These are phyloP conservation scores for Monosporascus ibericus DNA, from an alignment of 2,329 filamentous ascomycete genomes.

Conservation along the genomic window DNA sequence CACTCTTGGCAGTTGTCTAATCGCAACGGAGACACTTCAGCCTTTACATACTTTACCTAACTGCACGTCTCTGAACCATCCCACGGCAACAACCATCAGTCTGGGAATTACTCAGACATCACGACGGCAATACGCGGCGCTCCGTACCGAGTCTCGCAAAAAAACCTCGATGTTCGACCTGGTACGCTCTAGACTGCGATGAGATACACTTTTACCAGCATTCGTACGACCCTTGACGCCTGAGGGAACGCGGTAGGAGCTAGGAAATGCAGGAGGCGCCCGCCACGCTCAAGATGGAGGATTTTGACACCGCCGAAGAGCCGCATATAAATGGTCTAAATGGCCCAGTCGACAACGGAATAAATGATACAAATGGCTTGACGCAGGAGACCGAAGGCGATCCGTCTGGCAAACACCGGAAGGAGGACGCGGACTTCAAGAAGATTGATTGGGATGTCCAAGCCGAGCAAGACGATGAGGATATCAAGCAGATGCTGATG, in stretches of 20 bases:
- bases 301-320: background rate
- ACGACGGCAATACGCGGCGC: no score
- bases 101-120: no score
- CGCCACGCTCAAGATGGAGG: background rate
- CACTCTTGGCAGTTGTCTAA: background rate
- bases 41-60: background rate
- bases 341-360: background rate
- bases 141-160: background rate
- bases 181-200: background rate
- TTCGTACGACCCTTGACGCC: background rate
- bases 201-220: background rate
- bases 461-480: constrained; percentile 25
- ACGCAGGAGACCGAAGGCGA: background rate
- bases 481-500: constrained; percentile 39
- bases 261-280: background rate
- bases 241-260: background rate
- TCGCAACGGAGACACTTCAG: background rate
- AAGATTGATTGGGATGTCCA: constrained; percentile 24
- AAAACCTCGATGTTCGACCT: background rate
- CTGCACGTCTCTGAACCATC: no score
- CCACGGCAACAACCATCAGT: no score
- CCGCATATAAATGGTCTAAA: background rate
- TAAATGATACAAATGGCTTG: background rate
- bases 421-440: constrained; percentile 12
- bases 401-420: constrained; percentile 5